A percentile compares a stretch with the other conserved stretches of the same genome.
phyloP scores from a whole-genome alignment of 208 protist species.

The Polymyxa betae region DNA sequence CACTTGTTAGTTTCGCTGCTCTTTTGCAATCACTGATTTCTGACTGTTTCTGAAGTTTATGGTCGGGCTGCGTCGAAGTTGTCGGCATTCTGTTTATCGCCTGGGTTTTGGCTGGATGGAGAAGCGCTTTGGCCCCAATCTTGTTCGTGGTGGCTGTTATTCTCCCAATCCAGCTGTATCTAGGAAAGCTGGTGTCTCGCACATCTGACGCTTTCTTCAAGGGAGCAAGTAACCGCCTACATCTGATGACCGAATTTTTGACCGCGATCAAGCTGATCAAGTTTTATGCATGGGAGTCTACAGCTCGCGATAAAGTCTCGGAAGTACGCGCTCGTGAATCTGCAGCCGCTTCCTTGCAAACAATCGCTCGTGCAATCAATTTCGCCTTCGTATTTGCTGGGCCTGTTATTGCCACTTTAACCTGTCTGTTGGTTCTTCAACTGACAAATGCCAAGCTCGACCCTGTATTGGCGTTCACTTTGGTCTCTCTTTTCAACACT shows the following conservation, averaged over 20 bases:
- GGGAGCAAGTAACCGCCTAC: background rate
- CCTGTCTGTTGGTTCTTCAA: slow-evolving; percentile 42
- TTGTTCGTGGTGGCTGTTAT: background rate
- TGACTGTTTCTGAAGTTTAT: slow-evolving; percentile 47
- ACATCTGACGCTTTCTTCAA: background rate
- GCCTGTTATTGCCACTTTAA: background rate
- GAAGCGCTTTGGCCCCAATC: background rate
- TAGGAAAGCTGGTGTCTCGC: background rate
- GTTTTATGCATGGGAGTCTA: slow-evolving; percentile 66
- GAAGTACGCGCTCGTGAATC: slow-evolving; percentile 55
- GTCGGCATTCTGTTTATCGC: background rate
- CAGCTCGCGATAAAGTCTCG: slow-evolving; percentile 41
- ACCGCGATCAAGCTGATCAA: slow-evolving; percentile 63
- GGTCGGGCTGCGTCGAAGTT: slow-evolving; percentile 1
- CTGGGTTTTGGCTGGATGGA: background rate
- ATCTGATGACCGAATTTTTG: slow-evolving; percentile 58
- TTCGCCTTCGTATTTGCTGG: slow-evolving; percentile 57
- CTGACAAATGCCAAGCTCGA: background rate
- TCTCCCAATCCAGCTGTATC: slow-evolving; percentile 20
- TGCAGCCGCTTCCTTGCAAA: background rate
- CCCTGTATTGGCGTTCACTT: slow-evolving; percentile 1
- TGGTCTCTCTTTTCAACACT: slow-evolving; percentile 42
- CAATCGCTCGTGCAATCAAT: slow-evolving; percentile 27
- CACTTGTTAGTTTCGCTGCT: slow-evolving; percentile 26
- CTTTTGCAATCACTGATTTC: background rate